Evolutionary conservation across 2,329 filamentous ascomycete genomes (phyloP), one percentile per base, ranked within the genome.

Genomic region (Fusarium sp.): DNA sequence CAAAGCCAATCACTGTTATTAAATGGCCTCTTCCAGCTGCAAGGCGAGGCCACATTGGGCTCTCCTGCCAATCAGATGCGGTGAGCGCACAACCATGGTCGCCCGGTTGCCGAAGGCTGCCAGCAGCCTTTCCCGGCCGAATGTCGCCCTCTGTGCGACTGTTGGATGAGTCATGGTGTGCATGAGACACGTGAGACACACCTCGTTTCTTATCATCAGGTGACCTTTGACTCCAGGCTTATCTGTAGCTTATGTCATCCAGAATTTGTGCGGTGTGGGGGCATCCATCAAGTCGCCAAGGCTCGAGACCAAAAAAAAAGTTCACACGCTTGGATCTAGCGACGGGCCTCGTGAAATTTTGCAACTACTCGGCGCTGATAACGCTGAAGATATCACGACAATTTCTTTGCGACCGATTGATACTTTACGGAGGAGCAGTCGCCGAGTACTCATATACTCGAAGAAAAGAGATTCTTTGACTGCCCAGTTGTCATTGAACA

Each of bases 321-420:
- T 81, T 82, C 76, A 73, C 75, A 76, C 68, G 72, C 71, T 76
- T 64, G 71, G 74, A 66, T 67, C 68, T 69, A 73, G 76, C 73
- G 69, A 70, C 69, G 68, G 48, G 59, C 45, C 73, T 76, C 73
- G 79, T 81, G 81, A 82, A 82, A 82, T 79, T 82, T 82, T 82
- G 75, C 74, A 76, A 81, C 68, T 67, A 62, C 68, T 73, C 64
- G 67, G 69, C 67, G 71, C 64, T 73, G 71, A 77, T 75, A 76
- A 71, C 73, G 68, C 65, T 71, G 72, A 71, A 64, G 63, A 70
- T 60, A 67, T 69, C 63, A 65, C 62, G 48, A 62, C 69, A 37
- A 52, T 43, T 50, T 32, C 56, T 52, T 72, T 25, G 39, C 50
- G 20, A 61, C 45, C n/a, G 60, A 45, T 62, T 56, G 41, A 14